phyloP scores from a whole-genome alignment of 805 yeast genomes.

The Candida orba region DNA sequence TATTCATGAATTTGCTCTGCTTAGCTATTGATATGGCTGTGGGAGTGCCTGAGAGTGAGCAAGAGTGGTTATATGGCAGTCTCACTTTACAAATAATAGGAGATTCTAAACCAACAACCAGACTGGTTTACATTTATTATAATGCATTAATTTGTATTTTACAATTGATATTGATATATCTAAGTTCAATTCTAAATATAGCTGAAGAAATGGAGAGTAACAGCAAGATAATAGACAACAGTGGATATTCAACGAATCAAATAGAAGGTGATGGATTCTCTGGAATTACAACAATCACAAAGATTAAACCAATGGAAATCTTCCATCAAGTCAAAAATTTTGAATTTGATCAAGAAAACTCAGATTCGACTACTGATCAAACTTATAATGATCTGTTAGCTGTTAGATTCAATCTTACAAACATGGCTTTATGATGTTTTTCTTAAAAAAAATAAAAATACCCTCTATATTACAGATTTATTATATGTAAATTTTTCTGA shows the following conservation, averaged over 20 bases:
- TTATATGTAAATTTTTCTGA: background rate
- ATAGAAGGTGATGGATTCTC: conserved; percentile 37
- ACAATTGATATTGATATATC: conserved; percentile 26
- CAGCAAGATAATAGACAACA: conserved; percentile 22
- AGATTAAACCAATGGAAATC: conserved; percentile 28
- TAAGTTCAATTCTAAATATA: conserved; percentile 27
- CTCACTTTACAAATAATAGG: conserved; percentile 40
- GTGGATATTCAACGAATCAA: conserved; percentile 13
- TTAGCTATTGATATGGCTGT: conserved; percentile 30
- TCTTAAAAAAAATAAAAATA: background rate
- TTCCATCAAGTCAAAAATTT: conserved; percentile 20
- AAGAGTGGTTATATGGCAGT: conserved; percentile 29
- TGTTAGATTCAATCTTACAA: conserved; percentile 7
- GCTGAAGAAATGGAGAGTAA: conserved; percentile 22
- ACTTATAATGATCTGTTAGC: conserved; percentile 2
- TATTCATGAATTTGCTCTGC: conserved; percentile 21
- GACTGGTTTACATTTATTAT: conserved; percentile 20
- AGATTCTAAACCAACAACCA: conserved; percentile 29
- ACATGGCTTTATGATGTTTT: background rate
- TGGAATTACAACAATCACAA: conserved; percentile 32
- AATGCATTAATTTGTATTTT: conserved; percentile 26
- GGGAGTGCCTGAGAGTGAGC: conserved; percentile 19
- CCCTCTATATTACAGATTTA: background rate
- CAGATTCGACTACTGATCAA: background rate
- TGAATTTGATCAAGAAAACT: background rate